Evolutionary conservation across 805 yeast species (phyloP), one percentile per base, ranked within the genome.

Genomic region (Myxozyma neotropica): DNA sequence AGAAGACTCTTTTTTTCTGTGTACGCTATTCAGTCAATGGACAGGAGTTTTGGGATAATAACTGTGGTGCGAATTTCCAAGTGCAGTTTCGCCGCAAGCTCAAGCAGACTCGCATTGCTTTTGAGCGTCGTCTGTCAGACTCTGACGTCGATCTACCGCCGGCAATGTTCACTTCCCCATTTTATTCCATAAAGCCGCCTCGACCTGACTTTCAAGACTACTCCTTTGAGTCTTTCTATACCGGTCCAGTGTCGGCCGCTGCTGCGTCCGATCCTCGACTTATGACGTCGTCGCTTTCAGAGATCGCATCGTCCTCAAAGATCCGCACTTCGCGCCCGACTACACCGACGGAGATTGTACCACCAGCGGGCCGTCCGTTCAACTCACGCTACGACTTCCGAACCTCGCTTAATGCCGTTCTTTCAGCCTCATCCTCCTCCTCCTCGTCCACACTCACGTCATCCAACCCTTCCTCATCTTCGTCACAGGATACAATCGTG

Each of bases 41-140:
- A 15, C 67, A 69, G 46, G 91, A 85, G 65, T 80, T 71, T 69
- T 89, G 96, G 96, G 96, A 89, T 72, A 89, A 88, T 74, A 90
- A 89, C 73, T 63, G 73, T 39, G 69, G 70, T 53, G 71, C 73
- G 46, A 89, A 89, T 73, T 89, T 87, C 72, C 78, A 75, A 44
- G 73, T 89, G 17, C 72, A 72, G 39, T 78, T 83, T 59, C 74
- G 72, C 48, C 64, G 57, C 26, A 44, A 53, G 15, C 27, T 24
- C 43, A 36, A 43, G 44, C 42, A 33, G 24, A 17, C 21, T 23
- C 52, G 45, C 7, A 17, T 17, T 1, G 10, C 23, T 21, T 45
- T 44, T 27, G 59, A 55, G 31, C 58, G 60, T 12, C 59, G 58
- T 21, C 23, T 36, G 26, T 52, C 60, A 27, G 60, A 60, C 38